Evolutionary conservation across 345 rosid genomes (phyloP), one percentile per base, ranked within the genome.

Genomic region (Euphorbia lathyris): DNA sequence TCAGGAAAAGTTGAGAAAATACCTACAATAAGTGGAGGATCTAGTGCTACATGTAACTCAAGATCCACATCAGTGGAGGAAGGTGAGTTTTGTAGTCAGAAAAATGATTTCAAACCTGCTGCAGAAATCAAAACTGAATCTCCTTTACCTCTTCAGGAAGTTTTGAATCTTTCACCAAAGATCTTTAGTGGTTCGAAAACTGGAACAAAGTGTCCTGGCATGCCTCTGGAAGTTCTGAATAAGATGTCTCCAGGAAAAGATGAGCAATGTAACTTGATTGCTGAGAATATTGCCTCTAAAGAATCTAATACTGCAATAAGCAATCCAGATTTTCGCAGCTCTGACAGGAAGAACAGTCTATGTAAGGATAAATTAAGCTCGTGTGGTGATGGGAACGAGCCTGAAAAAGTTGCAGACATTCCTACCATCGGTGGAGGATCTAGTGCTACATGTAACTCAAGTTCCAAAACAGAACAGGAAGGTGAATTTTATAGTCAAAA

Each of bases 181-280:
- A 68, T 55, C 65, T 63, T 66, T 40, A 70, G 69, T 43, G 80
- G 78, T 68, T 75, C 85, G 64, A 85, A 80, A 78, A 84, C 72
- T 60, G 62, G 63, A 42, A 84, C 78, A 69, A 58, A 66, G 67
- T 51, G 70, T 67, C 79, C 80, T n/a, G 74, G 59, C 66, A 36
- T 75, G 32, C 69, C 92, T 74, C 74, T 76, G 27, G 82, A 76
- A 72, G 68, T 68, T 65, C 81, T 77, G 69, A 84, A 56, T 68
- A 87, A 74, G 71, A 38, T 32, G 30, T 77, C 82, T 71, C 82
- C 85, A 48, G 80, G 77, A 69, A 67, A 61, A 53, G 77, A 74
- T 51, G 79, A 76, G 65, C 79, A 68, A 71, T 76, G 78, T 65
- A 66, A 65, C 47, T 68, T 67, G 73, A 83, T 67, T 72, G 76